phyloP scores from a whole-genome alignment of 129 eudicot genomes.

The Flaveria robusta region DNA sequence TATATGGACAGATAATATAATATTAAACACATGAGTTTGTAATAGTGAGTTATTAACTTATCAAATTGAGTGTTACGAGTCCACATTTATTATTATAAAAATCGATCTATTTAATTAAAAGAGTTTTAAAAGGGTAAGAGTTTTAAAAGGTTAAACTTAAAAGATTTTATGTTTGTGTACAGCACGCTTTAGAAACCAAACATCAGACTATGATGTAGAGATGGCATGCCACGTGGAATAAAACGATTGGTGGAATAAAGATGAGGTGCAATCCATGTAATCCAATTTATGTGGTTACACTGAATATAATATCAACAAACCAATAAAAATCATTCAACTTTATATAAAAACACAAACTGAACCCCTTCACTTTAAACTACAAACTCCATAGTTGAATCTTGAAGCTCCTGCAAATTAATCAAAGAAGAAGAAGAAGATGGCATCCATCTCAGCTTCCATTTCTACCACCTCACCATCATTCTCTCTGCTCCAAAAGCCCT shows the following conservation, averaged over 20 bases:
- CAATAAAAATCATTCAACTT: constrained; percentile 27
- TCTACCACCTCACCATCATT: constrained; percentile 49
- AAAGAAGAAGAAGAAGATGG: constrained; percentile 42
- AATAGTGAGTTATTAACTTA: too few species aligned
- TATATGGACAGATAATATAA: too few species aligned
- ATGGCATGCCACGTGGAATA: constrained; percentile 53
- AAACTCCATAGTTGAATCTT: constrained; percentile 11
- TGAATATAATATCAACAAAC: constrained; percentile 23
- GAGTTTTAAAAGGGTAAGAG: too few species aligned
- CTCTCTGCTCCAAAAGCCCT: constrained; percentile 39
- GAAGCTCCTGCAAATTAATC: constrained; percentile 30
- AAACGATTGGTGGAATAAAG: constrained; percentile 50
- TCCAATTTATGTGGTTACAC: constrained; percentile 63
- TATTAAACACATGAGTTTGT: too few species aligned
- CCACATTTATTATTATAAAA: too few species aligned
- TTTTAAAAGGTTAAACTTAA: too few species aligned
- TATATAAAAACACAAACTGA: constrained; percentile 36
- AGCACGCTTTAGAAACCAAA: constrained; percentile 20
- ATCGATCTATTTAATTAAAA: too few species aligned
- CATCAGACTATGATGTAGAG: constrained; percentile 26
- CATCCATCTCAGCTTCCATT: constrained; percentile 78
- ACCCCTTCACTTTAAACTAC: constrained; percentile 25
- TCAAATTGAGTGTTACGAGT: too few species aligned
- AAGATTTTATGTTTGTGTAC: background rate
- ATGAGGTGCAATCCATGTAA: constrained; percentile 56